phyloP scores from a whole-genome alignment of 176 grass and related monocot species.

The sorghum (Sorghum bicolor) region Sorghum_bicolor_NCBIv3 NC_012871.2:69069501-69070000 shows the following conservation, averaged over 20 bases:
- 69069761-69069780: slow-evolving; percentile 45
- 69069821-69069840: slow-evolving; percentile 67
- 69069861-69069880: slow-evolving; percentile 61
- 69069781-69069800: slow-evolving; percentile 42
- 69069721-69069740: slow-evolving; percentile 59
- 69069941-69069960: background rate
- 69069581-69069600: too few species aligned
- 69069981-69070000: too few species aligned
- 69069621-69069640: background rate
- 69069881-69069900: slow-evolving; percentile 78
- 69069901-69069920: slow-evolving; percentile 85
- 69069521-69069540: too few species aligned
- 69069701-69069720: slow-evolving; percentile 81
- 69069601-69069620: background rate
- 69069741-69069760: slow-evolving; percentile 57
- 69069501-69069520: too few species aligned
- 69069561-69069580: too few species aligned
- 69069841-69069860: slow-evolving; percentile 63
- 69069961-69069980: too few species aligned
- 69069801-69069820: slow-evolving; percentile 82
- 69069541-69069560: too few species aligned
- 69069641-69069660: background rate
- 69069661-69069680: slow-evolving; percentile 22
- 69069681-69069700: slow-evolving; percentile 83
- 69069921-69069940: background rate